Percentiles rank a stretch among this genome's conserved stretches.
Conservation (phyloP, 305 asterid species). For the Coffea humblotiana region DNA sequence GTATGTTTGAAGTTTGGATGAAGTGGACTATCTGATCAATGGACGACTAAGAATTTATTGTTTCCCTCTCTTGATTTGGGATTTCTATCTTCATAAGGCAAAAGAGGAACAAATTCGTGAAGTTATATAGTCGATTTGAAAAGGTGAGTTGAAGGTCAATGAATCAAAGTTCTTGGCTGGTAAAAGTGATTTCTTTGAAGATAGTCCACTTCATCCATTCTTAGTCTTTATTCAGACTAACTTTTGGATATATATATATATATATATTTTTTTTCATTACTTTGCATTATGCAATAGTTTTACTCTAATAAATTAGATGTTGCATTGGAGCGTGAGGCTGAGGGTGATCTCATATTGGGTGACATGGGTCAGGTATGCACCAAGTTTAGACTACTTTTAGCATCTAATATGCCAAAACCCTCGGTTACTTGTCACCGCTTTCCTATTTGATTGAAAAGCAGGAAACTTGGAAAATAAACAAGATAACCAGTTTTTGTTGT, state of each 20-base stretch:
- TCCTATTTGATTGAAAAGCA: neutral
- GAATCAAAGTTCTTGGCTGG: neutral
- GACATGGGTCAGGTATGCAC: constrained; percentile 89
- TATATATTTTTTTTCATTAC: neutral
- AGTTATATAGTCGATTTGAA: too few relatives aligned
- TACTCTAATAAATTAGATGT: constrained; percentile 43
- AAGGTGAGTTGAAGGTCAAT: neutral
- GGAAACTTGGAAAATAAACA: neutral
- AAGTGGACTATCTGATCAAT: too few relatives aligned
- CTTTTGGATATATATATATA: neutral
- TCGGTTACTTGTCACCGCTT: neutral
- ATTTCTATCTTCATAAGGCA: too few relatives aligned
- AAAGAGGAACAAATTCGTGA: too few relatives aligned
- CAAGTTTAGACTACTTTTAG: constrained; percentile 4
- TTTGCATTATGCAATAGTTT: constrained; percentile 9
- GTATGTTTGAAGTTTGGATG: too few relatives aligned
- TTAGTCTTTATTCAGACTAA: neutral
- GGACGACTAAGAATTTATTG: too few relatives aligned
- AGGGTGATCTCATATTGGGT: constrained; percentile 81
- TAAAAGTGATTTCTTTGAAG: too few relatives aligned
- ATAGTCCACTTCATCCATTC: too few relatives aligned
- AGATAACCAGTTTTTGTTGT: neutral
- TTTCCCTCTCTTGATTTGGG: too few relatives aligned
- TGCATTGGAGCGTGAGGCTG: constrained; percentile 89
- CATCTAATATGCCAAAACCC: too few relatives aligned